Conservation (phyloP, 257 asterid species). For the Solanum paucissectum region DNA sequence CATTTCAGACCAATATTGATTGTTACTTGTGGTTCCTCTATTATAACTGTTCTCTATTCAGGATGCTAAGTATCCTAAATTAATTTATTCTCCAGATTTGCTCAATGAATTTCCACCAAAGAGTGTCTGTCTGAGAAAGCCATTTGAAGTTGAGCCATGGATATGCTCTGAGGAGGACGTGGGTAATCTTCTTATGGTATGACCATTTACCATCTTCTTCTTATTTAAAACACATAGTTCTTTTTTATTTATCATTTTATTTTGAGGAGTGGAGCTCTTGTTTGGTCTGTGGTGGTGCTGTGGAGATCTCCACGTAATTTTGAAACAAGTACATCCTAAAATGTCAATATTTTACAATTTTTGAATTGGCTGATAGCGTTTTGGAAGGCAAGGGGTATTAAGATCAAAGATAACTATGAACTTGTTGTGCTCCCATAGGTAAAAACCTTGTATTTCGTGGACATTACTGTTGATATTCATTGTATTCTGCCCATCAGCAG, state of each 20-base stretch:
- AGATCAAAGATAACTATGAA: not conserved
- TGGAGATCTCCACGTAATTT: not conserved
- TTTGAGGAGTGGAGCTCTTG: not conserved
- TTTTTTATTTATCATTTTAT: not conserved
- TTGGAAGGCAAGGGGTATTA: not conserved
- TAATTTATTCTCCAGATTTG: constrained; percentile 38
- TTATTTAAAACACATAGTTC: not conserved
- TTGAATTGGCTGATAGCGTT: not conserved
- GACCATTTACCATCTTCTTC: constrained; percentile 7
- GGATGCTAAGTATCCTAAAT: constrained; percentile 2
- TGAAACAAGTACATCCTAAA: not conserved
- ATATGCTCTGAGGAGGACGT: constrained; percentile 55
- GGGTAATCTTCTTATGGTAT: constrained; percentile 82
- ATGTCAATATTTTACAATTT: not conserved
- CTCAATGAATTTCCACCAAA: constrained; percentile 64
- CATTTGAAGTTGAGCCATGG: constrained; percentile 71
- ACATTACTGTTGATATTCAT: not conserved
- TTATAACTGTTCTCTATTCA: not conserved
- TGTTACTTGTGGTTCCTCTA: not conserved
- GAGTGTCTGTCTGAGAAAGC: constrained; percentile 51
- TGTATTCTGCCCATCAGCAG: not conserved
- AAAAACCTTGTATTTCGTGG: not conserved
- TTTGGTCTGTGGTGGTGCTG: not conserved
- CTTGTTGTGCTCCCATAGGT: not conserved
- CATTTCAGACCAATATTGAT: not conserved